Evolutionary conservation across 768 basidiomycete genomes (phyloP).

Genomic region (Inosperma sp.): DNA sequence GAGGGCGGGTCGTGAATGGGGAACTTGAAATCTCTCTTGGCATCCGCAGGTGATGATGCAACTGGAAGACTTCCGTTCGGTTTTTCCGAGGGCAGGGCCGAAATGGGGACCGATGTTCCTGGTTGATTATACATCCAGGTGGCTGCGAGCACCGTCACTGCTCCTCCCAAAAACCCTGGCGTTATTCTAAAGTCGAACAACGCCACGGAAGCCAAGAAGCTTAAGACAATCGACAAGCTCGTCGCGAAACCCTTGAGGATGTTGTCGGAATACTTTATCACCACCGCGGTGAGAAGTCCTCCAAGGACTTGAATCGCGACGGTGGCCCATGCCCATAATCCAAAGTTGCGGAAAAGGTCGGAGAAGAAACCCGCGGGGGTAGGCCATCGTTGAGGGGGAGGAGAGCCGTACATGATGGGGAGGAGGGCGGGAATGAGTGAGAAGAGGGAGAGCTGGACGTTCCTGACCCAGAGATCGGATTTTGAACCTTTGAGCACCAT

Average conservation of each 20-base stretch:
- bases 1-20: neutral
- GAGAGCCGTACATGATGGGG: slow-evolving; percentile 61
- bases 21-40: slow-evolving; percentile 3
- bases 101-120: slow-evolving; percentile 28
- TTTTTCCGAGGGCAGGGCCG: slow-evolving; percentile 26
- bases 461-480: slow-evolving; percentile 93
- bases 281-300: slow-evolving; percentile 88
- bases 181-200: slow-evolving; percentile 92
- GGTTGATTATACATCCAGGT: slow-evolving; percentile 97
- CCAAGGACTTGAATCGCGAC: slow-evolving; percentile 88
- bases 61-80: no score
- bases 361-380: slow-evolving; percentile 46
- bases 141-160: slow-evolving; percentile 77
- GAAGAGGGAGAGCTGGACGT: slow-evolving; percentile 94
- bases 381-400: slow-evolving; percentile 24
- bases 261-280: slow-evolving; percentile 97
- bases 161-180: slow-evolving; percentile 79
- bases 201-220: slow-evolving; percentile 88
- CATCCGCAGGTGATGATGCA: neutral
- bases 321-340: slow-evolving; percentile 92
- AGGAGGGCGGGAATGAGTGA: slow-evolving; percentile 86
- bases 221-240: slow-evolving; percentile 86
- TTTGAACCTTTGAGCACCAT: slow-evolving; percentile 93
- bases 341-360: slow-evolving; percentile 81
- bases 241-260: slow-evolving; percentile 98